Percentiles rank a stretch among this genome's conserved stretches.
Evolutionary conservation across 768 basidiomycete genomes (phyloP).

Genomic region (Butyriboletus loyo): DNA sequence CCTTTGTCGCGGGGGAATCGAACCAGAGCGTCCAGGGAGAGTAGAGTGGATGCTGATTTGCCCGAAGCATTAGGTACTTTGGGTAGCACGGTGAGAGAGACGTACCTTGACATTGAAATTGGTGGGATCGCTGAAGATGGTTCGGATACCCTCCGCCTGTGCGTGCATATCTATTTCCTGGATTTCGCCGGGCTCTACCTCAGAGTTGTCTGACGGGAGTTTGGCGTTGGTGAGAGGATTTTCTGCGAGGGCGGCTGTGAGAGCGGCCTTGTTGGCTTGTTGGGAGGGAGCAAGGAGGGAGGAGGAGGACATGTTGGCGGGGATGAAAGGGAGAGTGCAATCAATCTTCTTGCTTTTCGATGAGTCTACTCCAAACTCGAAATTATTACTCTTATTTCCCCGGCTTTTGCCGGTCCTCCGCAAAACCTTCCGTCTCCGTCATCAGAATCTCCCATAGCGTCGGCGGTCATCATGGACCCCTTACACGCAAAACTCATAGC

Average conservation of each 20-base stretch:
- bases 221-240: slow-evolving; percentile 31
- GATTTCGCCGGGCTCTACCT: slow-evolving; percentile 76
- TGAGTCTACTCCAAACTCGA: not conserved
- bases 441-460: not conserved
- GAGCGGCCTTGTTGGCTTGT: slow-evolving; percentile 78
- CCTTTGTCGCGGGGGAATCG: slow-evolving; percentile 90
- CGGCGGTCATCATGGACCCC: slow-evolving; percentile 47
- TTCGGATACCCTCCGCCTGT: slow-evolving; percentile 80
- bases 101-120: slow-evolving; percentile 95
- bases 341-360: slow-evolving; percentile 3
- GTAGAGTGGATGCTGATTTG: slow-evolving; percentile 80
- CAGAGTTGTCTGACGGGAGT: slow-evolving; percentile 32
- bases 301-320: slow-evolving; percentile 33
- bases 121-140: slow-evolving; percentile 89
- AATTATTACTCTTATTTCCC: not conserved
- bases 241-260: slow-evolving; percentile 69
- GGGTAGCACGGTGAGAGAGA: not conserved
- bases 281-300: slow-evolving; percentile 61
- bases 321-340: not conserved
- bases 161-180: slow-evolving; percentile 84
- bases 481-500: slow-evolving; percentile 79
- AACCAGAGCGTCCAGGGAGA: slow-evolving; percentile 98
- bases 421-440: not conserved
- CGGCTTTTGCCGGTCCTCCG: slow-evolving; percentile 26
- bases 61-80: slow-evolving; percentile 1